A percentile compares a stretch with the other conserved stretches of the same genome.
Conservation (phyloP, 805 yeast species). For the Candida ovalis region DNA sequence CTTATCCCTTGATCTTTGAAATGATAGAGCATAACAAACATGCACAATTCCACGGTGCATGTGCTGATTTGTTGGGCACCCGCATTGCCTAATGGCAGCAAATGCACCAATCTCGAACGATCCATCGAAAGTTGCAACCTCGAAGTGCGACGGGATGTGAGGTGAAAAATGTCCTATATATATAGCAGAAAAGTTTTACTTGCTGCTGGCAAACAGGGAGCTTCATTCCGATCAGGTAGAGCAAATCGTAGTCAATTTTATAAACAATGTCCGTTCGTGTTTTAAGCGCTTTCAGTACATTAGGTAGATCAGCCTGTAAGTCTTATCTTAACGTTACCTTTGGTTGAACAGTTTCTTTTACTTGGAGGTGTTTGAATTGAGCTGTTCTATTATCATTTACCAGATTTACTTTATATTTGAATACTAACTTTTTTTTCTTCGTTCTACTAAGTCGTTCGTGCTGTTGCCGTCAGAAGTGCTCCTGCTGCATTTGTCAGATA, state of each 20-base stretch:
- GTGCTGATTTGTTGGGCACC: neutral
- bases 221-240: neutral
- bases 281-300: conserved; percentile 25
- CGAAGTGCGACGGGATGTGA: neutral
- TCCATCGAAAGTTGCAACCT: neutral
- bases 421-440: neutral
- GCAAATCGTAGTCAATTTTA: neutral
- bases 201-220: neutral
- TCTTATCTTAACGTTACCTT: conserved; percentile 1
- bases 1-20: neutral
- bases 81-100: neutral
- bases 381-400: too few species aligned
- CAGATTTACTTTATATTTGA: too few species aligned
- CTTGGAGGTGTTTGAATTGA: too few species aligned
- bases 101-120: neutral
- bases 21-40: neutral
- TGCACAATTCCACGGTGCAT: neutral
- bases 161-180: neutral
- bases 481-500: conserved; percentile 27
- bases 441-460: neutral
- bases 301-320: conserved; percentile 26
- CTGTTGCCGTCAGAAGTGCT: conserved; percentile 16
- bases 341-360: too few species aligned
- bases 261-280: conserved; percentile 30
- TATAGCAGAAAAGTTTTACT: neutral